phyloP scores from a whole-genome alignment of 345 rosid species.

The Pistacia integerrima region DNA sequence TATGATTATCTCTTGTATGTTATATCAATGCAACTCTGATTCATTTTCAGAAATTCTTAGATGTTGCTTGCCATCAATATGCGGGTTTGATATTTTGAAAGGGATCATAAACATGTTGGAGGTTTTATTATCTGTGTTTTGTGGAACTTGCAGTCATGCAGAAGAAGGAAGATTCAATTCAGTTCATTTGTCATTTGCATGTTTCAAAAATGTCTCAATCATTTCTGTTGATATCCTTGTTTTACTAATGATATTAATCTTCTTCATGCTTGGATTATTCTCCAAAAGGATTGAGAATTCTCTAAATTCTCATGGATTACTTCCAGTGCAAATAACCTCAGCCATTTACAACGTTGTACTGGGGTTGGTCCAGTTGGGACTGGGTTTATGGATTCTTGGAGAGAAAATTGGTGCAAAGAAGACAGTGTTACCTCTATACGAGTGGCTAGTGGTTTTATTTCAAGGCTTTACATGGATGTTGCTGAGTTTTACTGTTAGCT shows the following conservation, averaged over 20 bases:
- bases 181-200: conserved; percentile 21
- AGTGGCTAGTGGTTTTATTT: conserved; percentile 31
- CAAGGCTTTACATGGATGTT: conserved; percentile 45
- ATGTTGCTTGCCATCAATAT: background rate
- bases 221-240: conserved; percentile 36
- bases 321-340: conserved; percentile 25
- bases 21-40: too few species aligned
- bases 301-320: conserved; percentile 2
- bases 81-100: background rate
- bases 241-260: conserved; percentile 16
- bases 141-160: conserved; percentile 18
- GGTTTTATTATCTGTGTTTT: conserved; percentile 27
- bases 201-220: conserved; percentile 28
- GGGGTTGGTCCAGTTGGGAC: conserved; percentile 33
- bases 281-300: conserved; percentile 15
- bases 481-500: conserved; percentile 21
- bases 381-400: conserved; percentile 33
- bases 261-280: conserved; percentile 19
- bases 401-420: conserved; percentile 17
- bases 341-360: conserved; percentile 30
- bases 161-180: conserved; percentile 17
- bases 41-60: too few species aligned
- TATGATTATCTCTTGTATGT: too few species aligned
- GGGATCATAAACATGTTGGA: conserved; percentile 14
- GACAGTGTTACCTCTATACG: conserved; percentile 33